Base-by-base conservation (phyloP, 1,284 basidiomycete species). In the Wolfiporia cocos region DNA sequence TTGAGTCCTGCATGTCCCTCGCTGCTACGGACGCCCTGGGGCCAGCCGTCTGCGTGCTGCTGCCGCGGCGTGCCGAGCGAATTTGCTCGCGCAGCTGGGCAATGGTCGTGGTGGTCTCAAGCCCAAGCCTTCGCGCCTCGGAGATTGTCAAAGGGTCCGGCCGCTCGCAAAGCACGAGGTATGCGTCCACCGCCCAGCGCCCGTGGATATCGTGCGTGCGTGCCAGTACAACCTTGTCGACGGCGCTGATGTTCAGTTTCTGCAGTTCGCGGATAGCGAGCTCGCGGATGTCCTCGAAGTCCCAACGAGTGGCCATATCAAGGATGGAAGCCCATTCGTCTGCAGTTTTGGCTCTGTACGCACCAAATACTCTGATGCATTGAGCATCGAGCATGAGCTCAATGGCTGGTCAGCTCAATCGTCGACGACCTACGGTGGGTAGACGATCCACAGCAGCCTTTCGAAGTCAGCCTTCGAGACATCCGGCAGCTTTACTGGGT, bases 261-360 rank as follows among this genome's bases (percentile, higher is more conserved):
- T 57, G 50, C 9, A 62, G 49, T 20, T 52, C 37, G 12, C 44
- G 44, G 38, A 63, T 56, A 33, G 61, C 59, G 31, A 63, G 56
- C n/a, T 44, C 37, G 46, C 60, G 56, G 32, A 63, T 49, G 50
- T 47, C 48, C 32, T 40, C 46, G 51, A 62, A 60, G 20, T 58
- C 56, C 59, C 60, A 63, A 23, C 57, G 49, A 4, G 58, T 56
- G 11, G 66, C 55, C 33, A 68, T 52, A 34, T 48, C 42, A 19
- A 67, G 58, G 24, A 66, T 55, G 15, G 66, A 64, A 2, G 49
- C 54, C 66, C 66, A 68, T 41, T 66, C 65, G 6, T 61, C 61
- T 3, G 50, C 39, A 12, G 58, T 61, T 19, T 43, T 34, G n/a
- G 55, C 43, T 19, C 47, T 49, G 46, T 43, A 43, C 3, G 38